These are phyloP conservation scores for Phoma sp. DNA, from an alignment of 2,329 filamentous ascomycete species.

Conservation along the genomic window DNA sequence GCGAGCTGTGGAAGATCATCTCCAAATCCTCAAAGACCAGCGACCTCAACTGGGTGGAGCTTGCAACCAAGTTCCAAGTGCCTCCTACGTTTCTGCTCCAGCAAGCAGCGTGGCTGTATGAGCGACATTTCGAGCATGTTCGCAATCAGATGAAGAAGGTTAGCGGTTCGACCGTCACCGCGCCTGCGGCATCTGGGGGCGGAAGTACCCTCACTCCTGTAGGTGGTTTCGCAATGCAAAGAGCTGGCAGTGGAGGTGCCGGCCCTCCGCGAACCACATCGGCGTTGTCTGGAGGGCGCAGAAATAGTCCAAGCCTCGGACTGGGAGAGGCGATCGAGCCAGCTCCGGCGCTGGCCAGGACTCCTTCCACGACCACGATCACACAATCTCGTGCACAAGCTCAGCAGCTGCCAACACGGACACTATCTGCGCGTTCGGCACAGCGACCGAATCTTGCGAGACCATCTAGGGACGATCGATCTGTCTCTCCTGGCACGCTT, in stretches of 20 bases:
- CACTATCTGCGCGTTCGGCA: constrained; percentile 35
- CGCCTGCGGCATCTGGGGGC: constrained; percentile 51
- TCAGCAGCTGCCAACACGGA: constrained; percentile 32
- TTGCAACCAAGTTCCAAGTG: constrained; percentile 83
- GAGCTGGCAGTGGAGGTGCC: constrained; percentile 56
- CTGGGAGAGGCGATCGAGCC: constrained; percentile 53
- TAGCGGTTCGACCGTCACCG: constrained; percentile 63
- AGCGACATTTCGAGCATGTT: constrained; percentile 87
- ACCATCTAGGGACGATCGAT: constrained; percentile 24
- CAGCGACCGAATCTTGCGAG: constrained; percentile 30
- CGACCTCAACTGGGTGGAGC: constrained; percentile 84
- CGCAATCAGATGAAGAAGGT: constrained; percentile 86
- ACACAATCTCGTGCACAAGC: constrained; percentile 48
- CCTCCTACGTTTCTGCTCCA: constrained; percentile 87
- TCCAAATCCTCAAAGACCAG: constrained; percentile 78
- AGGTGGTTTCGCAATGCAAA: constrained; percentile 57
- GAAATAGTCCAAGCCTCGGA: constrained; percentile 62
- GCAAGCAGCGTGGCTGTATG: constrained; percentile 92
- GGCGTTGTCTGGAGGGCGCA: constrained; percentile 62
- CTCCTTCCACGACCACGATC: constrained; percentile 57
- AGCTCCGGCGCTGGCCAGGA: constrained; percentile 50
- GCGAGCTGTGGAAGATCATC: constrained; percentile 86
- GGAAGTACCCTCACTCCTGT: constrained; percentile 52
- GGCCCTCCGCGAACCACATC: constrained; percentile 58
- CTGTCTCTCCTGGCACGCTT: constrained; percentile 8